phyloP scores from a whole-genome alignment of 805 yeast genomes.

The Saccharomycopsis fermentans region DNA sequence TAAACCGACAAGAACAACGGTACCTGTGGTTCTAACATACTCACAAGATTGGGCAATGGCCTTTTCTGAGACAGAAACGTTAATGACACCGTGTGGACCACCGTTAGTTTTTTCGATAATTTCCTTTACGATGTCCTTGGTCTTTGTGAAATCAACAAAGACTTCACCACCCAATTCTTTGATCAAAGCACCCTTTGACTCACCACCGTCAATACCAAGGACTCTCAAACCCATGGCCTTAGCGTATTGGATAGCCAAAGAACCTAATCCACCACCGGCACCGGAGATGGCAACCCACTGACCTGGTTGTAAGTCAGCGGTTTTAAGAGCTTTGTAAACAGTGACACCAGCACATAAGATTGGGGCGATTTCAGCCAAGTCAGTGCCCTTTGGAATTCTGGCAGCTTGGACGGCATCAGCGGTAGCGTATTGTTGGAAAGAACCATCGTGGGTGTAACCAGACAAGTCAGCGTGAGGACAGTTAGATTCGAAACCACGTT shows the following conservation, averaged over 20 bases:
- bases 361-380: conserved; percentile 70
- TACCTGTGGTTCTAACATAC: conserved; percentile 57
- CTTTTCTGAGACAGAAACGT: conserved; percentile 62
- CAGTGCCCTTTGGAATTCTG: conserved; percentile 60
- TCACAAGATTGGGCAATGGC: conserved; percentile 55
- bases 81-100: conserved; percentile 69
- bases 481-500: conserved; percentile 54
- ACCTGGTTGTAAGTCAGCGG: conserved; percentile 59
- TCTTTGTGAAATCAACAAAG: conserved; percentile 48
- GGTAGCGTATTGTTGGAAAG: conserved; percentile 84
- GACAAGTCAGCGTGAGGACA: conserved; percentile 64
- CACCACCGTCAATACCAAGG: conserved; percentile 64
- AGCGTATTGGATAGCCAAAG: conserved; percentile 66
- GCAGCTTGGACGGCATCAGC: conserved; percentile 88
- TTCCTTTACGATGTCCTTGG: conserved; percentile 45
- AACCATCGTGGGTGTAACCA: conserved; percentile 85
- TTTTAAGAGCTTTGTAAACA: conserved; percentile 82
- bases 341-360: conserved; percentile 88
- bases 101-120: conserved; percentile 52
- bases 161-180: conserved; percentile 56
- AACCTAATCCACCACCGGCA: conserved; percentile 75
- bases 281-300: conserved; percentile 72
- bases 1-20: conserved; percentile 63
- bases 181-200: conserved; percentile 44
- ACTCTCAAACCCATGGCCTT: conserved; percentile 69